Evolutionary conservation across 2,329 filamentous ascomycete genomes (phyloP), one percentile per base, ranked within the genome.

Genomic region (Aspergillus sp.): DNA sequence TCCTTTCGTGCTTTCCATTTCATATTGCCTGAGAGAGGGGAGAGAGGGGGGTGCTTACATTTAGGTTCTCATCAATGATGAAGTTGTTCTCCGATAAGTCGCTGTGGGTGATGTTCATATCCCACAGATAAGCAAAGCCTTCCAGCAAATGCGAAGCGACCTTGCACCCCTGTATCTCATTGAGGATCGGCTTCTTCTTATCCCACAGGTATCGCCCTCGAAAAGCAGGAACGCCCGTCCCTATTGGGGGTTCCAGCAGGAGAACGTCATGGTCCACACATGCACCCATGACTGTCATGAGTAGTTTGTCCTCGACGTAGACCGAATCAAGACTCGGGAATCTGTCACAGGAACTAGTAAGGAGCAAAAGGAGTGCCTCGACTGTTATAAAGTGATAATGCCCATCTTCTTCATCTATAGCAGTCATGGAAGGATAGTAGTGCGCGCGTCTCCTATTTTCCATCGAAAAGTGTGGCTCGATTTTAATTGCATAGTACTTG

Each of bases 61-160:
- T 59, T 4, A 63, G 51, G 19, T 58, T 36, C 36, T 55, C 48
- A 44, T 62, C 59, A 8, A 66, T 43, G 4, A 64, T n/a, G 35
- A 58, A 64, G 47, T 66, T 65, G 7, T 49, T 42, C 29, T 59
- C 48, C 9, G 62, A 63, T 5, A 66, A 30, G 38, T 66, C 63
- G 5, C 48, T 51, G 42, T 65, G 59, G 9, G 47, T 50, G 10
- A 63, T 40, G 12, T 54, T 53, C 56, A 64, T 54, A 43, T 66
- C 58, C 29, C 55, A 56, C 35, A 65, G 42, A 27, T 64, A 57
- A 29, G 51, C 43, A 34, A 62, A 45, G 1, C 49, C 63, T 44
- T 64, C 49, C 6, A 66, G 44, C 30, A 66, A 46, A 29, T 66
- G 61, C 1, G 54, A 52, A 4, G 60, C 53, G 28, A 66, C 49